phyloP scores from a whole-genome alignment of 1,284 basidiomycete species.

The Coniferiporia weirii region DNA sequence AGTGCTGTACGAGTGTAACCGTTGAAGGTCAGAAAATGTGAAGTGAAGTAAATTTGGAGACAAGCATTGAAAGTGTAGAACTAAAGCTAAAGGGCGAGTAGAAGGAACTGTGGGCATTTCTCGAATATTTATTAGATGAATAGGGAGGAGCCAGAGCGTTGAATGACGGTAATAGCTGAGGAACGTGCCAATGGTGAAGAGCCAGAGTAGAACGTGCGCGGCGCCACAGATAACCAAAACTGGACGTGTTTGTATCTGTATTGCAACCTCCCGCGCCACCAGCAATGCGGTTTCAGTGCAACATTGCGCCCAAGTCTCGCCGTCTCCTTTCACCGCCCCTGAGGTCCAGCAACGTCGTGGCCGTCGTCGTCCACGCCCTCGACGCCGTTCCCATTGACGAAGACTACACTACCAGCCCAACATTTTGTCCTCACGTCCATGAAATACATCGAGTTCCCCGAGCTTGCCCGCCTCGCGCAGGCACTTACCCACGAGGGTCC shows the following conservation, averaged over 20 bases:
- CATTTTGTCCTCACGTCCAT: conserved; percentile 35
- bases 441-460: conserved; percentile 90
- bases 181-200: too few species aligned
- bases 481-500: conserved; percentile 83
- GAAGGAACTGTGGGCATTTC: too few species aligned
- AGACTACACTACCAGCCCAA: too few species aligned
- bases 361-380: neutral
- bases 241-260: neutral
- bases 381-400: neutral
- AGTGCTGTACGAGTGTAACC: too few species aligned
- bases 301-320: neutral
- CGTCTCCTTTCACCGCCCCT: neutral
- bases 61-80: too few species aligned
- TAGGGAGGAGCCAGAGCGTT: too few species aligned
- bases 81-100: too few species aligned
- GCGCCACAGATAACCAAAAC: neutral
- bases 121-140: too few species aligned
- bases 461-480: conserved; percentile 73
- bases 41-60: too few species aligned
- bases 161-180: too few species aligned
- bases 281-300: neutral
- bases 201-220: neutral
- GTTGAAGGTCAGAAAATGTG: too few species aligned
- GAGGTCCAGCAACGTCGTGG: neutral
- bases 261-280: neutral